Conservation (phyloP, 331 rosid species). For the Telfairia occidentalis region DNA sequence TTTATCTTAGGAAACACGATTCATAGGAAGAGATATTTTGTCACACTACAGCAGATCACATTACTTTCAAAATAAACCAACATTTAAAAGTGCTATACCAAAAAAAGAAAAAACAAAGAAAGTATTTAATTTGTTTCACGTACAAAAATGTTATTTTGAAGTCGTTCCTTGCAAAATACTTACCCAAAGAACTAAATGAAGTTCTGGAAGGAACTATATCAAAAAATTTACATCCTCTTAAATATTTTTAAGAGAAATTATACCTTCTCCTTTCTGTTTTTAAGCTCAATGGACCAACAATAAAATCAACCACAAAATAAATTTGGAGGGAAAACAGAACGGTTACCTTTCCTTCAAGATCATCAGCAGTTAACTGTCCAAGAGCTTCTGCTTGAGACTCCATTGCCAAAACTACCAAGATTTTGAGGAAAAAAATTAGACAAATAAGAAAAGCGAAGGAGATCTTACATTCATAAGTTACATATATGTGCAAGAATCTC, state of each 20-base stretch:
- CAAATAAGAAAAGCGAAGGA: background rate
- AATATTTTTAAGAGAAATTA: background rate
- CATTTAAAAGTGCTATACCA: background rate
- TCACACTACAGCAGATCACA: background rate
- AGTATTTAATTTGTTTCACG: background rate
- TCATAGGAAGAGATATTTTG: background rate
- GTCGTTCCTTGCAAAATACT: background rate
- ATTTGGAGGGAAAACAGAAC: background rate
- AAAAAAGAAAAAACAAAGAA: background rate
- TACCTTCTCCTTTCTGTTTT: background rate
- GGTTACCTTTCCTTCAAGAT: slow-evolving; percentile 83
- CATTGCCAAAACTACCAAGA: slow-evolving; percentile 68
- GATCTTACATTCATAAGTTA: background rate
- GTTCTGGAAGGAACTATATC: background rate
- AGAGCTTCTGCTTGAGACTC: slow-evolving; percentile 97
- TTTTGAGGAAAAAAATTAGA: background rate
- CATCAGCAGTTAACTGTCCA: slow-evolving; percentile 79
- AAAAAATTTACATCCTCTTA: background rate
- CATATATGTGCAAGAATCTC: background rate
- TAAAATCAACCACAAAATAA: slow-evolving; percentile 1
- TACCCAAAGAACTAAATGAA: background rate
- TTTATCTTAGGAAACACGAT: background rate
- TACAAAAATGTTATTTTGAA: background rate
- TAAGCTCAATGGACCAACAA: background rate
- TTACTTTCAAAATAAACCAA: background rate